Percentiles rank a stretch among this genome's conserved stretches.
These are phyloP conservation scores for Xylaria cubensis DNA, from an alignment of 495 filamentous ascomycete genomes.

Conservation along the genomic window DNA sequence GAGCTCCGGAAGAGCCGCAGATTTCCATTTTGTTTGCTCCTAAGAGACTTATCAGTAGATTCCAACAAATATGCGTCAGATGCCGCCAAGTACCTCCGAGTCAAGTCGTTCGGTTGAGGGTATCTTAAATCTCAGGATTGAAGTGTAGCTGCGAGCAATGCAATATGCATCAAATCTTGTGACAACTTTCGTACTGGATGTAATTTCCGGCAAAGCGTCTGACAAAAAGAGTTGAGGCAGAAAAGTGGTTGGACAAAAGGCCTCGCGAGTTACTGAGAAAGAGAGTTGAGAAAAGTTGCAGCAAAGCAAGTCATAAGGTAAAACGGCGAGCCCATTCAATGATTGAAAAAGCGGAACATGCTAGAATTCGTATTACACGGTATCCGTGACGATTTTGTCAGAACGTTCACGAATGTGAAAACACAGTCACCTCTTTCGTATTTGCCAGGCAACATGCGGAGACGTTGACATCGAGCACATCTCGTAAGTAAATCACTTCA, in stretches of 20 bases:
- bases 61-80: neutral
- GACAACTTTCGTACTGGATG: neutral
- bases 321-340: neutral
- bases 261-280: neutral
- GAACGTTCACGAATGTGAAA: neutral
- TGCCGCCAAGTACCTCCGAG: neutral
- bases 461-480: constrained; percentile 33
- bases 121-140: neutral
- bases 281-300: neutral
- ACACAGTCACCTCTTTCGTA: constrained; percentile 35
- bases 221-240: constrained; percentile 1
- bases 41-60: neutral
- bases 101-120: neutral
- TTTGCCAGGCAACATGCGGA: constrained; percentile 48
- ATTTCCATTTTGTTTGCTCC: neutral
- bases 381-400: neutral
- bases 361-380: neutral
- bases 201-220: neutral
- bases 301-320: neutral
- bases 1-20: neutral
- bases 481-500: neutral
- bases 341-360: neutral
- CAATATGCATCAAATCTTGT: neutral
- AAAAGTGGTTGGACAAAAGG: neutral
- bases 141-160: neutral